Conservation (phyloP, 768 basidiomycete genomes). For the Cystofilobasidium bisporidii region DNA sequence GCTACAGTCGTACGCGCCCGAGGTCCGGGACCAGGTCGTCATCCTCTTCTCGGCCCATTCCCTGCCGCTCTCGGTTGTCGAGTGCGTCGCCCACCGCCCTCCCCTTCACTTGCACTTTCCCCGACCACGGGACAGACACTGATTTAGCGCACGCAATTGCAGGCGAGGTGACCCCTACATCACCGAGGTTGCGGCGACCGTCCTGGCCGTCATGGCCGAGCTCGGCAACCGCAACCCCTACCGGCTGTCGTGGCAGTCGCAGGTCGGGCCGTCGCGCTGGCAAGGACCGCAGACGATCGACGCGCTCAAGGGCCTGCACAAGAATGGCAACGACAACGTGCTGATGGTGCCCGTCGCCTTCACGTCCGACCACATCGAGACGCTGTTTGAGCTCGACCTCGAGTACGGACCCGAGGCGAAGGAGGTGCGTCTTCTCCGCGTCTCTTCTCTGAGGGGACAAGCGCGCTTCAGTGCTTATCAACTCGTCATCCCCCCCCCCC, state of each 20-base stretch:
- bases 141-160: too few species aligned
- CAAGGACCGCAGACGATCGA: conserved; percentile 94
- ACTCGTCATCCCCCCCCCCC: too few species aligned
- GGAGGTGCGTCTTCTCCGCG: conserved; percentile 53
- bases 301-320: conserved; percentile 58
- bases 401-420: conserved; percentile 85
- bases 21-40: conserved; percentile 60
- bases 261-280: conserved; percentile 96
- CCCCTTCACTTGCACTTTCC: too few species aligned
- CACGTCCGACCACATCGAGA: conserved; percentile 98
- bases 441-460: too few species aligned
- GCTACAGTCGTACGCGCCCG: conserved; percentile 58
- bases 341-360: conserved; percentile 92
- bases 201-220: conserved; percentile 83
- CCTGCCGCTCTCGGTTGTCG: conserved; percentile 93
- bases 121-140: too few species aligned
- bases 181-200: conserved; percentile 86
- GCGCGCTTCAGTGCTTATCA: too few species aligned
- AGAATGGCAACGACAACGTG: conserved; percentile 44
- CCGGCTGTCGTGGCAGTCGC: conserved; percentile 93
- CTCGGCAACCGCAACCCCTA: conserved; percentile 51
- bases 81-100: conserved; percentile 41
- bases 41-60: conserved; percentile 96
- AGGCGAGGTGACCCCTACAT: conserved; percentile 92
- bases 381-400: conserved; percentile 87